Evolutionary conservation across 2,329 filamentous ascomycete genomes (phyloP), one percentile per base, ranked within the genome.

Genomic region (Penicillium decumbens): DNA sequence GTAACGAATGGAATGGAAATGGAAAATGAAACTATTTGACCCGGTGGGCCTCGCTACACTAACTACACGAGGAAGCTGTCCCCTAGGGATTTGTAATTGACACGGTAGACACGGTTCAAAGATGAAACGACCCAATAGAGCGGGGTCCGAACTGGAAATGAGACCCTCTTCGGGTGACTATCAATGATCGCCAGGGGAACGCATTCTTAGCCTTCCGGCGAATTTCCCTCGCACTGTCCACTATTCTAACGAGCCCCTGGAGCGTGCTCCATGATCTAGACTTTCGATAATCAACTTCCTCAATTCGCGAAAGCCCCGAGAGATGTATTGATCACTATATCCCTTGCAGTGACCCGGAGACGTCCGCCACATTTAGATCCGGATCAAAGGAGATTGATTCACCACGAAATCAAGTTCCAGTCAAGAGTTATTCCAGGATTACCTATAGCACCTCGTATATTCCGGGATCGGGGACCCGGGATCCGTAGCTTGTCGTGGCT

Each of bases 71-170:
- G 20, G 20, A 4, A 23, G 15, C 15, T 18, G 15, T 18, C 15
- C 15, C 15, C 20, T 4, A 23, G 20, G 32, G 18, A 20, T 9
- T 18, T 35, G 27, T 9, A 28, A 28, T 9, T 29, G 28, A 5
- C 28, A 27, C 25, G 25, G n/a, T 23, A 23, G 20, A 33, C 32
- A 40, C 33, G 24, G 43, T 30, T 51, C 58, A 51, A 60, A 62
- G 33, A 24, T 64, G 62, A 61, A 65, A 65, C 59, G 54, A 60
- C 58, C 60, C 62, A 61, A 50, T 53, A 62, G 55, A 41, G 43
- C 57, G 53, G 55, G 60, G 57, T 64, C 58, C 63, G 59, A 63
- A 60, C 56, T 58, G 57, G 58, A 43, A 60, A 64, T 8, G 60
- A 60, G 50, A 56, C 46, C 47, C 43, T 47, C 40, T 18, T 29